phyloP scores from a whole-genome alignment of 2,329 filamentous ascomycete species.

The Penicillium sp. region DNA sequence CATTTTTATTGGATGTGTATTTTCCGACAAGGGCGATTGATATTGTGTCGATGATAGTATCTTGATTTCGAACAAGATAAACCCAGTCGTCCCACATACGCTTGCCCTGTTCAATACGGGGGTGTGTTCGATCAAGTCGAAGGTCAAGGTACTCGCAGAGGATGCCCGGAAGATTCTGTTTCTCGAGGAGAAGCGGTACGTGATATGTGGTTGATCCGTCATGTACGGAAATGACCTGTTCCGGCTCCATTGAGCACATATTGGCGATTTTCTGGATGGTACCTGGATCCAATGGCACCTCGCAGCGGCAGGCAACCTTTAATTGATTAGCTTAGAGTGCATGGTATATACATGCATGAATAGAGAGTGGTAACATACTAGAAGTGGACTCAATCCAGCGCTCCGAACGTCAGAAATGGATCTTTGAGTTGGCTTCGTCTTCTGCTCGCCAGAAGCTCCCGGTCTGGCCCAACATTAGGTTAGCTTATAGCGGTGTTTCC shows the following conservation, averaged over 20 bases:
- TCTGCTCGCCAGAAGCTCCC: conserved; percentile 63
- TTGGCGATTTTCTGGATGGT: conserved; percentile 85
- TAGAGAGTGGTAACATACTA: conserved; percentile 34
- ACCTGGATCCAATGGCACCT: conserved; percentile 66
- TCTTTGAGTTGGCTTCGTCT: conserved; percentile 95
- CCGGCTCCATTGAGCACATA: conserved; percentile 79
- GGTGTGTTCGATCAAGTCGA: conserved; percentile 53
- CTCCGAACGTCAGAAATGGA: conserved; percentile 82
- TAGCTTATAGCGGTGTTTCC: background rate
- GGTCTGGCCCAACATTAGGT: background rate
- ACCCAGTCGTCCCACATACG: conserved; percentile 79
- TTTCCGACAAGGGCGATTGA: conserved; percentile 88
- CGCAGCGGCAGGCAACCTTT: conserved; percentile 85
- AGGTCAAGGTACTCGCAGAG: conserved; percentile 66
- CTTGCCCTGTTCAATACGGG: conserved; percentile 59
- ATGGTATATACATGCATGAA: too few relatives aligned
- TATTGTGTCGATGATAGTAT: conserved; percentile 66
- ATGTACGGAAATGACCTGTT: conserved; percentile 82
- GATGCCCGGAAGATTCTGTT: conserved; percentile 71
- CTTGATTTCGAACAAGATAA: conserved; percentile 63
- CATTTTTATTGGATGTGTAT: conserved; percentile 80
- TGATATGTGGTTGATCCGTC: conserved; percentile 91
- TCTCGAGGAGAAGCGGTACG: conserved; percentile 84
- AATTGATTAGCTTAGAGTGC: background rate
- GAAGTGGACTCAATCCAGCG: conserved; percentile 68